Conservation (phyloP, 345 rosid species). For the Rhizophora apiculata region DNA sequence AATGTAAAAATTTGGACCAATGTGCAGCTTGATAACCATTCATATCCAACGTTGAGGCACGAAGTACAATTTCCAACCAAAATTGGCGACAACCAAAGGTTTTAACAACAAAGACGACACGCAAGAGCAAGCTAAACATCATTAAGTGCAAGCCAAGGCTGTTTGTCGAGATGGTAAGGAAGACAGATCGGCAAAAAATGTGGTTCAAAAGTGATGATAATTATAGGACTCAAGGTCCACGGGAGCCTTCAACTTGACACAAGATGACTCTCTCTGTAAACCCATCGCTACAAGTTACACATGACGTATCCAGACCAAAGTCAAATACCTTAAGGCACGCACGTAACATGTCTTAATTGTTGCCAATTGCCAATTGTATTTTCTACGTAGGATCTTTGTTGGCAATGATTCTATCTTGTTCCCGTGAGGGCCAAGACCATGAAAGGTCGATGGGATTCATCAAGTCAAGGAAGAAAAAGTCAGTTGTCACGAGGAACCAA, state of each 20-base stretch:
- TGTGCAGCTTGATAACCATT: not conserved
- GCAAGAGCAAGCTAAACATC: conserved; percentile 9
- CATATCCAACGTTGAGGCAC: not conserved
- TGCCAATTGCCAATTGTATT: too few relatives aligned
- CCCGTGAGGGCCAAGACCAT: not conserved
- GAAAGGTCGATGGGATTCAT: too few relatives aligned
- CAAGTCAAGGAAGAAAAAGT: too few relatives aligned
- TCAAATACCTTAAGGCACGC: too few relatives aligned
- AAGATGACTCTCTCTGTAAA: conserved; percentile 26
- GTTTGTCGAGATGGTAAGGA: not conserved
- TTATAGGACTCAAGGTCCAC: not conserved
- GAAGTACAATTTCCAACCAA: not conserved
- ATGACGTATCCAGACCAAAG: conserved; percentile 24
- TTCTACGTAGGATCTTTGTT: not conserved
- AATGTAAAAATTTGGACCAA: too few relatives aligned
- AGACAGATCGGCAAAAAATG: not conserved
- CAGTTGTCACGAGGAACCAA: too few relatives aligned
- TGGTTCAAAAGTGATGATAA: not conserved
- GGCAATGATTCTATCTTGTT: not conserved
- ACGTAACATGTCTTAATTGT: too few relatives aligned
- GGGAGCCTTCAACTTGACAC: conserved; percentile 53
- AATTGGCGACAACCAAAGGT: not conserved
- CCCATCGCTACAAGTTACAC: conserved; percentile 29
- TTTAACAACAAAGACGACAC: not conserved
- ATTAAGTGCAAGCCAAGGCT: not conserved